Evolutionary conservation across 2,329 filamentous ascomycete genomes (phyloP).

Genomic region (Diaporthe sp.): DNA sequence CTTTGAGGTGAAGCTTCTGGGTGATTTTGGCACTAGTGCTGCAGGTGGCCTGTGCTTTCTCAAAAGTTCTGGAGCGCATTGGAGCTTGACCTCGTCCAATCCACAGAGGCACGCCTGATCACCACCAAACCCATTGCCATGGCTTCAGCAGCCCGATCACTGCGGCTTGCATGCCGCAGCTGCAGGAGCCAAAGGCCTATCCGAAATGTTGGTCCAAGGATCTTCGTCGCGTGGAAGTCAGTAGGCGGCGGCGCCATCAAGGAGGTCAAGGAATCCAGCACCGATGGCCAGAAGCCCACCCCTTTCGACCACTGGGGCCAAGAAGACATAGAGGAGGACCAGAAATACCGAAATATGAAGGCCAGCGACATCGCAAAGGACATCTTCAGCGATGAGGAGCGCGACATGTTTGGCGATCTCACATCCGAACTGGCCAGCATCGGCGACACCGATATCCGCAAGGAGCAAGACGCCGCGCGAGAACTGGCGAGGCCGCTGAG

Average conservation of each 20-base stretch:
- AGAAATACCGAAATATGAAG: constrained; percentile 36
- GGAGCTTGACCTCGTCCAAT: constrained; percentile 30
- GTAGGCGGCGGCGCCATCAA: constrained; percentile 42
- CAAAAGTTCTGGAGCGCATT: constrained; percentile 33
- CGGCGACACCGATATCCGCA: constrained; percentile 43
- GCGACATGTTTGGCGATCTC: constrained; percentile 24
- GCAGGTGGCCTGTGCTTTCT: constrained; percentile 21
- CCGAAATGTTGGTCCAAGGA: constrained; percentile 42
- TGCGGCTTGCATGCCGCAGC: constrained; percentile 56
- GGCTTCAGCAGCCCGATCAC: constrained; percentile 56
- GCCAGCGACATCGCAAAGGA: constrained; percentile 34
- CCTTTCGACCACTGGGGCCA: constrained; percentile 44
- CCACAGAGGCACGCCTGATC: constrained; percentile 38
- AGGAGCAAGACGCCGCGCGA: constrained; percentile 36
- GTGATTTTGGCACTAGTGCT: constrained; percentile 5
- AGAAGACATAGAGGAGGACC: constrained; percentile 39
- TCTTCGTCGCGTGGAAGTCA: constrained; percentile 45
- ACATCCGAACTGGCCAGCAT: constrained; percentile 26
- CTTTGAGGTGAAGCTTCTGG: too few relatives aligned
- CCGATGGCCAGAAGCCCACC: constrained; percentile 34
- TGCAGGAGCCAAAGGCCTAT: constrained; percentile 47
- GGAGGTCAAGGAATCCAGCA: constrained; percentile 36
- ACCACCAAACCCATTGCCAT: constrained; percentile 47
- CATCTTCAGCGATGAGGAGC: constrained; percentile 32
- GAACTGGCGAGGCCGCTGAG: constrained; percentile 43